A percentile compares a stretch with the other conserved stretches of the same genome.
phyloP scores from a whole-genome alignment of 73 alveolate species.

The Diophrys sp. region DNA sequence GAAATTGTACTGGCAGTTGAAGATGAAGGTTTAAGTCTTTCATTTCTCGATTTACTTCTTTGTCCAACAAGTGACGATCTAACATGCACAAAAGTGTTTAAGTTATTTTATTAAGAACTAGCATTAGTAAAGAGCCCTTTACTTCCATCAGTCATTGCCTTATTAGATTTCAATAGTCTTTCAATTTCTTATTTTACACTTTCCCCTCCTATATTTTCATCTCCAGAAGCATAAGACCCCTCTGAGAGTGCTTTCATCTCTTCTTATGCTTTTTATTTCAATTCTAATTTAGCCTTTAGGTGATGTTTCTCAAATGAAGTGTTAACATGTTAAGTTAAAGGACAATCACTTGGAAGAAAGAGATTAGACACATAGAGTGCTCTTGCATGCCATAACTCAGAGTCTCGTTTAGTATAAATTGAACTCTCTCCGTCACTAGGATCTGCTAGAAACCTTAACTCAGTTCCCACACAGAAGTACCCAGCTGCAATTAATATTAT shows the following conservation, averaged over 20 bases:
- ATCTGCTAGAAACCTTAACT: conserved; percentile 30
- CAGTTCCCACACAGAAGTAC: conserved; percentile 64
- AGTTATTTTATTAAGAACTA: too few relatives aligned
- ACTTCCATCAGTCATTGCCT: neutral
- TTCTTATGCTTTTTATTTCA: neutral
- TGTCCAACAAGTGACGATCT: neutral
- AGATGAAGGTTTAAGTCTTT: neutral
- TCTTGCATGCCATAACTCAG: conserved; percentile 66
- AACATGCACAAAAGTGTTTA: neutral
- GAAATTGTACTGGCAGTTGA: too few relatives aligned
- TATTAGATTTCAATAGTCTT: neutral
- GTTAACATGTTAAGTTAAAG: conserved; percentile 40
- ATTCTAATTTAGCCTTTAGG: neutral
- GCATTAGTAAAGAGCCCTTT: neutral
- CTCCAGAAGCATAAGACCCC: neutral
- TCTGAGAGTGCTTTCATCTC: neutral
- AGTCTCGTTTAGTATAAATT: conserved; percentile 38
- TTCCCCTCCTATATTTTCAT: neutral
- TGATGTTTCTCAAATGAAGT: conserved; percentile 45
- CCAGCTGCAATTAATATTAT: conserved; percentile 79
- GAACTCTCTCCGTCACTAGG: conserved; percentile 1
- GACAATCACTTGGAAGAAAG: conserved; percentile 53
- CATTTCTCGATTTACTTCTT: neutral
- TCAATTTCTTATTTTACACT: neutral
- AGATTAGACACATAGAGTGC: conserved; percentile 31